Percentiles rank a stretch among this genome's conserved stretches.
phyloP scores from a whole-genome alignment of 2,329 filamentous ascomycete species.

The Trichoderma atroviride region DNA sequence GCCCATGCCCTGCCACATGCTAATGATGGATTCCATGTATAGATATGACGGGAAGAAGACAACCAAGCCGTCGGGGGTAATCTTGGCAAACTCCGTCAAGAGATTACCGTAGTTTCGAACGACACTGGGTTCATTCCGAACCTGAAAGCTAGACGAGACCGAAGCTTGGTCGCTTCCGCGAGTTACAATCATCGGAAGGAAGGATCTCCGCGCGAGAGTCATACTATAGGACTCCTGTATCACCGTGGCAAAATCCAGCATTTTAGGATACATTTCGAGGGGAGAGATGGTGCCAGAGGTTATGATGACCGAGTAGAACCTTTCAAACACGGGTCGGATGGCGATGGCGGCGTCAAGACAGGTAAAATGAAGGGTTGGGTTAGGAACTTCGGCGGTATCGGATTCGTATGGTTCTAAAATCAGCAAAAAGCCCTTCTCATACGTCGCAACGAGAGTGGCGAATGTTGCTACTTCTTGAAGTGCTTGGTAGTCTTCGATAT shows the following conservation, averaged over 20 bases:
- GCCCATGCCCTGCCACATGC: conserved; percentile 99
- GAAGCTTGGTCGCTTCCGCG: conserved; percentile 91
- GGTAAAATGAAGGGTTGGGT: conserved; percentile 95
- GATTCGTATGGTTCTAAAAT: conserved; percentile 98
- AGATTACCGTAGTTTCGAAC: conserved; percentile 95
- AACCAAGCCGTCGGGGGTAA: conserved; percentile 96
- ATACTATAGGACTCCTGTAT: conserved; percentile 97
- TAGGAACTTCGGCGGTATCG: conserved; percentile 91
- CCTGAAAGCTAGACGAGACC: conserved; percentile 91
- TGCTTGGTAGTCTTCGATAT: conserved; percentile 96
- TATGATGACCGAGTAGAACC: conserved; percentile 97
- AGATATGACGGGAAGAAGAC: conserved; percentile 99
- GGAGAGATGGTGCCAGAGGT: conserved; percentile 97
- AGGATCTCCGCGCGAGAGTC: conserved; percentile 92
- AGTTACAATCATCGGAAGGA: conserved; percentile 96
- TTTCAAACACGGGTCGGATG: conserved; percentile 95
- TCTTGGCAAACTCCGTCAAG: conserved; percentile 90
- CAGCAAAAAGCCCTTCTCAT: conserved; percentile 92
- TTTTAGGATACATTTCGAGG: conserved; percentile 98
- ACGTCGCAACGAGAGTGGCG: conserved; percentile 92
- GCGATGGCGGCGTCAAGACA: conserved; percentile 97
- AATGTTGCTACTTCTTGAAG: conserved; percentile 98
- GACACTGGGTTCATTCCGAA: conserved; percentile 94
- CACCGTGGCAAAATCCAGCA: conserved; percentile 90
- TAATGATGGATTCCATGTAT: conserved; percentile 99